These are phyloP conservation scores for Globisporangium echinulatum DNA, from an alignment of 352 stramenopile species.

Conservation along the genomic window DNA sequence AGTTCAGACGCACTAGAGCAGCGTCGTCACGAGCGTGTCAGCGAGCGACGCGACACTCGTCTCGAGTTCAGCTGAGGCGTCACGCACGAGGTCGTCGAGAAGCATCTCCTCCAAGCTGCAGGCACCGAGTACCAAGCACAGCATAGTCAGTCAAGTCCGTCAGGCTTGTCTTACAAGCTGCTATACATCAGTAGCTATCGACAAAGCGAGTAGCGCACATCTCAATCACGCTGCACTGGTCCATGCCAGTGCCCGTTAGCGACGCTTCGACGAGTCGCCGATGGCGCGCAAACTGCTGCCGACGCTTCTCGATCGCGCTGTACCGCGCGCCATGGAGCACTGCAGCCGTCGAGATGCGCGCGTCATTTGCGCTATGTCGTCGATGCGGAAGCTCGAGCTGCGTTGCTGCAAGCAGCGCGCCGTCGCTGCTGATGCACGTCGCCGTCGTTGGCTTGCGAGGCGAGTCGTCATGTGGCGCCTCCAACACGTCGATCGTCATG, in stretches of 20 bases:
- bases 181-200: background rate
- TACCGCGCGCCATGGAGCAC: slow-evolving; percentile 14
- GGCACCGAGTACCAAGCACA: background rate
- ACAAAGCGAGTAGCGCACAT: slow-evolving; percentile 27
- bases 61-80: slow-evolving; percentile 24
- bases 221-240: slow-evolving; percentile 53
- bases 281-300: slow-evolving; percentile 43
- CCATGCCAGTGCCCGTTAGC: slow-evolving; percentile 44
- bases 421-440: background rate
- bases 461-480: background rate
- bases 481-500: slow-evolving; percentile 32
- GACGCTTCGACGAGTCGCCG: slow-evolving; percentile 50
- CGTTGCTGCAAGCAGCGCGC: no score
- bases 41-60: slow-evolving; percentile 20
- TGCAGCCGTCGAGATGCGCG: slow-evolving; percentile 11
- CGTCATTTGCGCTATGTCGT: slow-evolving; percentile 15
- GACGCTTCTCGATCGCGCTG: slow-evolving; percentile 36
- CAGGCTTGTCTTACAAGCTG: no score
- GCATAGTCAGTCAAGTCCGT: no score
- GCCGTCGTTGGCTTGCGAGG: background rate
- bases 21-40: slow-evolving; percentile 19
- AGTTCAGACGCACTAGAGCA: slow-evolving; percentile 11
- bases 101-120: slow-evolving; percentile 28
- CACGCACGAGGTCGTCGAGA: slow-evolving; percentile 25
- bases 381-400: background rate